These are phyloP conservation scores for Porodaedalea pini DNA, from an alignment of 1,284 basidiomycete genomes.

Conservation along the genomic window DNA sequence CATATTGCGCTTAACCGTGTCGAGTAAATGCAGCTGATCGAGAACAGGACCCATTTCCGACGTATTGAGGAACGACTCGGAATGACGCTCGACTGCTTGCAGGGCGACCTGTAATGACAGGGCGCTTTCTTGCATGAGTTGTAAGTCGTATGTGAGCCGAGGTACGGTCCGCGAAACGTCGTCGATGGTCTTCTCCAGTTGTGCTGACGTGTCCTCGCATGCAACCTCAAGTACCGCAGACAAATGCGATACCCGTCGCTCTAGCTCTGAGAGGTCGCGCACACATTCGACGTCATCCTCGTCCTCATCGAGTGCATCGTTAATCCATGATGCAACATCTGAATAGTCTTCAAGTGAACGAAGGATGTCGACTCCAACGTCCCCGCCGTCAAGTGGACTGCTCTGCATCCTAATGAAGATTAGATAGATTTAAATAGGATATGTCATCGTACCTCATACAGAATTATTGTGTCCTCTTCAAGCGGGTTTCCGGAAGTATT, in stretches of 20 bases:
- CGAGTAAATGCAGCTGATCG: constrained; percentile 72
- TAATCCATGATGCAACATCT: constrained; percentile 27
- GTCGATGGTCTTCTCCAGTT: constrained; percentile 83
- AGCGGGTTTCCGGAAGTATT: too few relatives aligned
- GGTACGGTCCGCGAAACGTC: constrained; percentile 87
- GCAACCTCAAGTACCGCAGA: constrained; percentile 76
- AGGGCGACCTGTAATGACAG: constrained; percentile 67
- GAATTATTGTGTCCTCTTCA: neutral
- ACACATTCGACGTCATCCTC: constrained; percentile 43
- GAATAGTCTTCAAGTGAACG: constrained; percentile 38
- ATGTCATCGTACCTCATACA: neutral
- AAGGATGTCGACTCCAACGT: constrained; percentile 4
- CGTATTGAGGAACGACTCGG: constrained; percentile 46
- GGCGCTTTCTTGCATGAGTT: constrained; percentile 91
- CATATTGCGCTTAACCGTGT: constrained; percentile 82
- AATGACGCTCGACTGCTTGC: constrained; percentile 48
- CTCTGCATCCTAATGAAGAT: constrained; percentile 15
- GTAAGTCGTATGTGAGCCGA: constrained; percentile 86
- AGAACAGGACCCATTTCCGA: constrained; percentile 59
- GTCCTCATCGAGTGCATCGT: constrained; percentile 28
- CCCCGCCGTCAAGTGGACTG: neutral
- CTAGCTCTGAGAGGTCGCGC: constrained; percentile 60
- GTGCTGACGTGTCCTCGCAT: constrained; percentile 79
- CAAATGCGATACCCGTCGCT: constrained; percentile 70
- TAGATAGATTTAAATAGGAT: neutral